Base-by-base conservation (phyloP, 139 green algal genomes). In the Chlorella sorokiniana region DNA sequence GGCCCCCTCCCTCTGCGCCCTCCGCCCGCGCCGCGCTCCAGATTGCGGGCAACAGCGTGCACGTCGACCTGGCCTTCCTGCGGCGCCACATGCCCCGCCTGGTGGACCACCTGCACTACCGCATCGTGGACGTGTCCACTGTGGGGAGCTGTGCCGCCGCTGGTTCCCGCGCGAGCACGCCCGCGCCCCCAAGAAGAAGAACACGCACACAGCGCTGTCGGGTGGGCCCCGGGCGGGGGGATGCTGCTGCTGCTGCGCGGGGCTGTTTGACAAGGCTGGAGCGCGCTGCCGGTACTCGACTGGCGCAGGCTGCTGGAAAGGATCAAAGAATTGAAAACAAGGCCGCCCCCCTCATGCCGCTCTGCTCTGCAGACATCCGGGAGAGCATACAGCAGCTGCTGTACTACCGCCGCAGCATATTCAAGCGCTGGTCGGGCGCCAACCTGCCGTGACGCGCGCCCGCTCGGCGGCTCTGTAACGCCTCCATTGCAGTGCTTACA, bases 81-180 rank as follows among this genome's bases (percentile, higher is more conserved):
- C 79, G 90, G 40, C 86, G 86, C 62, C 81, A 95, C 87, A 99
- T 99, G 96, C 96, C 96, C 0, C 42, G 64, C 0, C 78, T 99
- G 45, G 73, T 87, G 14, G 88, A 87, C 4, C 89, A 96, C 84
- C 83, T 97, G 16, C 88, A 92, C 83, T 96, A 97, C 89, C 82
- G 94, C 45, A 95, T 98, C n/a, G 90, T 98, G 48, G 95, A 98
- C 79, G 95, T 98, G 38, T 93, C 83, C 64, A 95, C 85, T 2
- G 76, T 98, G 37, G 90, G 91, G 95, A 98, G 84, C 84, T 95
- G 7, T 86, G 74, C 59, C 79, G 82, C 45, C 77, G 92, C 3
- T 95, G 92, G 92, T 89, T 80, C 56, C 91, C 91, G 0, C 77
- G 88, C 40, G 79, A 90, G 41, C 87, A 87, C 29, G 61, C 61